These are phyloP conservation scores for Scleroderma bovista DNA, from an alignment of 768 basidiomycete genomes.

Conservation along the genomic window DNA sequence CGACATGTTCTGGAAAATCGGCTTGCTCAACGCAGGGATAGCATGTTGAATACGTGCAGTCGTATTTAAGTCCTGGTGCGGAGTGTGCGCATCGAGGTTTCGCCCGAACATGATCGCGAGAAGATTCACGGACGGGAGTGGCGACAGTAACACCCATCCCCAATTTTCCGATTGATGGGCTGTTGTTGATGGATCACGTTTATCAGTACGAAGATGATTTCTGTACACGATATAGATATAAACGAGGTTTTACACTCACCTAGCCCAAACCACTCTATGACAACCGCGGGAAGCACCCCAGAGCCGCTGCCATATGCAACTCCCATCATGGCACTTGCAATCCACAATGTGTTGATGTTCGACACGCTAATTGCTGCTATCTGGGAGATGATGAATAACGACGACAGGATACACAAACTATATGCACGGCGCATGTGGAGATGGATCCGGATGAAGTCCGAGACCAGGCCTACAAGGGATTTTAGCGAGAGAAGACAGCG, in stretches of 20 bases:
- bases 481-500: background rate
- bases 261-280: slow-evolving; percentile 87
- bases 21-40: background rate
- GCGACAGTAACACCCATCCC: slow-evolving; percentile 72
- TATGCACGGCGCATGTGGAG: slow-evolving; percentile 60
- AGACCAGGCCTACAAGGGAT: slow-evolving; percentile 50
- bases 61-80: slow-evolving; percentile 5
- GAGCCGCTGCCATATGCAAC: slow-evolving; percentile 75
- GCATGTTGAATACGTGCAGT: background rate
- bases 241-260: slow-evolving; percentile 58
- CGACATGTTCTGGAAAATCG: slow-evolving; percentile 12
- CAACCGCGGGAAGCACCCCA: slow-evolving; percentile 65
- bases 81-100: slow-evolving; percentile 69
- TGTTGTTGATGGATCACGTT: too few relatives aligned
- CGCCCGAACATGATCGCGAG: slow-evolving; percentile 72
- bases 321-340: too few relatives aligned
- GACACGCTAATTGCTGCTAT: slow-evolving; percentile 48
- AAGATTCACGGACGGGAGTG: too few relatives aligned
- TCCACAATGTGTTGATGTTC: too few relatives aligned
- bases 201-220: too few relatives aligned
- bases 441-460: slow-evolving; percentile 57
- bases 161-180: too few relatives aligned
- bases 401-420: slow-evolving; percentile 58
- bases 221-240: too few relatives aligned
- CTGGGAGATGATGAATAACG: slow-evolving; percentile 70